Evolutionary conservation across 768 basidiomycete species (phyloP), one percentile per base, ranked within the genome.

Genomic region (Austroboletus eburneus): DNA sequence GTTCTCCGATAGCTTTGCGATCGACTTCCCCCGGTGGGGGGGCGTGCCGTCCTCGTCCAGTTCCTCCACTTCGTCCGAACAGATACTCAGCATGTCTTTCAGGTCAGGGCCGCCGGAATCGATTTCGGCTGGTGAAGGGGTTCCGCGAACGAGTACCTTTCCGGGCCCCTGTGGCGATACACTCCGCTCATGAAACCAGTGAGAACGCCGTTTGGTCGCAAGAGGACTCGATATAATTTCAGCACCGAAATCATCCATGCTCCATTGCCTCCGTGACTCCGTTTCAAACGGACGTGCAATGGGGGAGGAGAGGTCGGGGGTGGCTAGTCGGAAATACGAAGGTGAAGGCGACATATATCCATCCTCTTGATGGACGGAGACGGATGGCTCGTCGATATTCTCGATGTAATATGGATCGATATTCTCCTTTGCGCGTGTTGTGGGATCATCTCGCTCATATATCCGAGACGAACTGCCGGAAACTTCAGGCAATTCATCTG

Each of bases 301-400:
- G 20, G 87, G 86, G 10, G 87, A 88, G 39, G 85, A 87, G 23
- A 89, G 56, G 48, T 85, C 79, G 21, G 74, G 74, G 30, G 81
- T 82, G 50, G 71, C 70, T 49, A 65, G 67, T 41, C 73, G 74
- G 51, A 62, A 57, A 53, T 73, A 69, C 20, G 79, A 79, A 39
- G 76, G 68, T 9, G 77, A 68, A 14, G 87, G 87, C n/a, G 88
- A 88, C 43, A 86, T 72, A 64, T 91, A 91, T 14, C 89, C 88
- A 50, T 87, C 87, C 59, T 91, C 89, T 66, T 88, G 88, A 57
- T 73, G 71, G 14, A 87, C 79, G 9, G 55, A 58, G 42, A 78
- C 72, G 27, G 61, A 55, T 38, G 49, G 57, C 21, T 72, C 62
- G 24, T 71, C 66, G 8, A 69, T 67, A 48, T 77, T 65, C 46